Percentiles rank a stretch among this genome's conserved stretches.
Conservation (phyloP, 2,329 filamentous ascomycete genomes). For the Colletotrichum phormii region DNA sequence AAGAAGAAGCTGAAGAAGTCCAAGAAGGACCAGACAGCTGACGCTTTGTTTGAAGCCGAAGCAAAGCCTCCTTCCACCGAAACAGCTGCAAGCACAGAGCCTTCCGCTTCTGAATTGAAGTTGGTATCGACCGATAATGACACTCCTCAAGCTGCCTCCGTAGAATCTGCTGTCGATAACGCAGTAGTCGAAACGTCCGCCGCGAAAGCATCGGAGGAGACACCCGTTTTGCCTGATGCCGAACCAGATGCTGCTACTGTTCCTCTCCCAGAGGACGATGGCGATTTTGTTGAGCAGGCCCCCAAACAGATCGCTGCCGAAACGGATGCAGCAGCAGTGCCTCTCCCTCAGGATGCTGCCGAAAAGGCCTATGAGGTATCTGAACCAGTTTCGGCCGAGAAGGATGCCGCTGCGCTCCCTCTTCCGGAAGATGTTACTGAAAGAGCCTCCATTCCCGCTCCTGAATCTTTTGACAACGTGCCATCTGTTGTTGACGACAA, state of each 20-base stretch:
- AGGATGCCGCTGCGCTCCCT: background rate
- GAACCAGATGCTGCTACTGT: background rate
- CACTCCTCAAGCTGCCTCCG: background rate
- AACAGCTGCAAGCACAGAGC: background rate
- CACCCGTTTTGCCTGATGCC: background rate
- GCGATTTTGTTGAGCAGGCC: background rate
- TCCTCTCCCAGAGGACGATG: background rate
- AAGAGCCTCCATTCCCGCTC: background rate
- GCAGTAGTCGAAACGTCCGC: background rate
- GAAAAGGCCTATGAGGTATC: background rate
- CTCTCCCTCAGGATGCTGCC: background rate
- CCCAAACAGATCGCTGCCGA: background rate
- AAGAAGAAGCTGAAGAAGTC: slow-evolving; percentile 40
- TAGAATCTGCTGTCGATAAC: slow-evolving; percentile 4
- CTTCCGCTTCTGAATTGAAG: background rate
- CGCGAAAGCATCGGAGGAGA: background rate
- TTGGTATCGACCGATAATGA: background rate
- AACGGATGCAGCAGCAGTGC: background rate
- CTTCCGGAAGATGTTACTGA: background rate
- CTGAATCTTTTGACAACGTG: background rate
- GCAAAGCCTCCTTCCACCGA: slow-evolving; percentile 14
- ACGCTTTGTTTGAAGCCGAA: slow-evolving; percentile 4
- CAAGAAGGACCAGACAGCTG: slow-evolving; percentile 33
- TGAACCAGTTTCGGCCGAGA: background rate
- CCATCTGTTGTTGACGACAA: background rate